phyloP scores from a whole-genome alignment of 2,329 filamentous ascomycete genomes.

The Colletotrichum eremochloae region DNA sequence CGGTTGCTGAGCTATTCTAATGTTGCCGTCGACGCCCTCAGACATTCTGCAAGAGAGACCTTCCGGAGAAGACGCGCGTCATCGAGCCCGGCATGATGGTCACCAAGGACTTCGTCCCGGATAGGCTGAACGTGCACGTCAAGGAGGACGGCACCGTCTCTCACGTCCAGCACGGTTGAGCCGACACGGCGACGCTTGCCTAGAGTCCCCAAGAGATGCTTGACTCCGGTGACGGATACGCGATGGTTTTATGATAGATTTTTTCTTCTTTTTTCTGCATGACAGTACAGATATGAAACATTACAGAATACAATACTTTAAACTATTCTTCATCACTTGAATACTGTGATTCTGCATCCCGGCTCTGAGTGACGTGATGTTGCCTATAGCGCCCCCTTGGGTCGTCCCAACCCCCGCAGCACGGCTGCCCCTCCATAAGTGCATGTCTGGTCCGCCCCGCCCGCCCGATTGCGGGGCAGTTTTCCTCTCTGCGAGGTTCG shows the following conservation, averaged over 20 bases:
- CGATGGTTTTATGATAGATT: conserved; percentile 13
- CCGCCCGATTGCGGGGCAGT: conserved; percentile 44
- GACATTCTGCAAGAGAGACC: conserved; percentile 72
- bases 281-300: background rate
- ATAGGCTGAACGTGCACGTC: conserved; percentile 71
- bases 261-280: background rate
- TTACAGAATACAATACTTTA: background rate
- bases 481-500: conserved; percentile 42
- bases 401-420: background rate
- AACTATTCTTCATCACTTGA: background rate
- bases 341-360: background rate
- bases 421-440: conserved; percentile 36
- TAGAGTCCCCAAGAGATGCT: background rate
- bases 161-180: conserved; percentile 68
- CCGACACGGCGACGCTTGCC: background rate
- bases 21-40: conserved; percentile 17
- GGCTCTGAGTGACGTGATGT: conserved; percentile 30
- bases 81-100: conserved; percentile 69
- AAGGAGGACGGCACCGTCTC: conserved; percentile 72
- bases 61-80: conserved; percentile 69
- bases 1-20: background rate
- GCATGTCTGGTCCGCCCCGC: conserved; percentile 47
- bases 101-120: conserved; percentile 67
- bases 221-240: background rate
- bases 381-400: background rate